Base-by-base conservation (phyloP, 176 grass and related monocot genomes). In the Carex littledalei region DNA sequence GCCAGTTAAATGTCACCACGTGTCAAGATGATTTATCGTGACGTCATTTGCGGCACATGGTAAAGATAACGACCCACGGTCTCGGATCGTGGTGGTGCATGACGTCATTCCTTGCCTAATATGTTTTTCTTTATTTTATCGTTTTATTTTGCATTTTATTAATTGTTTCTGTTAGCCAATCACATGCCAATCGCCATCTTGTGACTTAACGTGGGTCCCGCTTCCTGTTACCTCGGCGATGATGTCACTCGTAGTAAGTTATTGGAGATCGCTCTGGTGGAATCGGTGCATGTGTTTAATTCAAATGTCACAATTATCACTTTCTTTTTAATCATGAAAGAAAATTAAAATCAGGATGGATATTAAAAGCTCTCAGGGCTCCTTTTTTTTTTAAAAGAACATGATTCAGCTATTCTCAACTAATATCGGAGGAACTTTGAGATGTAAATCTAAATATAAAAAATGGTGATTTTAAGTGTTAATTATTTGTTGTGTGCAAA, bases 61-160 rank as follows among this genome's bases (percentile, higher is more conserved):
- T 49, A 83, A 83, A 67, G 21, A 63, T 81, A 68, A 43, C 60
- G 8, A 83, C 81, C 81, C 81, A 83, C 24, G 18, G 81, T 67
- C 29, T 83, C 24, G 1, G 2, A 6, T 83, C 16, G 6, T 68
- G 41, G 81, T 67, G 81, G 2, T 15, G 3, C 16, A 83, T 83
- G 81, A 69, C 13, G 60, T 83, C 81, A 83, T n/a, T 16, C 13
- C 17, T 17, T 68, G 57, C 81, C 20, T 13, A 63, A 67, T 53
- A 31, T 31, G 1, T 67, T 20, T 34, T 67, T 66, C 17, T 66
- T 67, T 45, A 64, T 62, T 81, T 58, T 58, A 1, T 45, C 43
- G 43, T 11, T 0, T 12, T 22, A 17, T 73, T 47, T 72, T 72
- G 21, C 8, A 5, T 74, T 74, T 52, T 74, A 24, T 74, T 52